Base-by-base conservation (phyloP, 2,329 filamentous ascomycete species). In the Emergomyces africanus region DNA sequence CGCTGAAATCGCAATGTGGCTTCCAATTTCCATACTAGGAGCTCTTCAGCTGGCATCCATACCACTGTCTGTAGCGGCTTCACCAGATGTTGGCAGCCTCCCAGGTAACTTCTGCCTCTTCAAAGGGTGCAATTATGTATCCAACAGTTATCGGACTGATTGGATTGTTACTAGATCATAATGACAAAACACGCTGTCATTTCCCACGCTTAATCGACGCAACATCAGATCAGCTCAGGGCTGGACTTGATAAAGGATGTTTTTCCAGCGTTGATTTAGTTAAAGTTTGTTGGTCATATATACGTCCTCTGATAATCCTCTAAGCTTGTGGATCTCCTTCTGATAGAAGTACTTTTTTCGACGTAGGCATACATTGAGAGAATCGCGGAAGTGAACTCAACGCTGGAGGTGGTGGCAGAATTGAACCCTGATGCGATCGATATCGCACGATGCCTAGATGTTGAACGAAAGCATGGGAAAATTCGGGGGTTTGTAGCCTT, bases 261-360 rank as follows among this genome's bases (percentile, higher is more conserved):
- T 84, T 81, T 62, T 81, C 76, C 0, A 83, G 79, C 64, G 76
- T 79, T 18, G 79, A 83, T 60, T 70, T 84, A n/a, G 81, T 83
- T 48, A 73, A 69, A 60, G 72, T 73, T 33, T 15, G 61, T 60
- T 33, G 20, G 35, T 33, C 59, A 41, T 10, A 5, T 2, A 15
- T 44, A 6, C n/a, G 41, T 41, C 35, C 48, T 14, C 41, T 25
- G 25, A 10, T 39, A 4, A 23, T 25, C 39, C 23, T 55, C 14
- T 10, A 25, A 18, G n/a, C 3, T 3, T 42, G 33, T 35, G 25
- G 12, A 35, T 57, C 33, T 35, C 14, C 4, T n/a, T 33, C 23
- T n/a, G 9, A 30, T 4, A 3, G 20, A 18, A 2, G 44, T 23
- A 8, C 20, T 48, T 2, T 37, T 15, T 39, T 37, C 5, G 57